Base-by-base conservation (phyloP, 2,329 filamentous ascomycete genomes). In the Alternaria atra region DNA sequence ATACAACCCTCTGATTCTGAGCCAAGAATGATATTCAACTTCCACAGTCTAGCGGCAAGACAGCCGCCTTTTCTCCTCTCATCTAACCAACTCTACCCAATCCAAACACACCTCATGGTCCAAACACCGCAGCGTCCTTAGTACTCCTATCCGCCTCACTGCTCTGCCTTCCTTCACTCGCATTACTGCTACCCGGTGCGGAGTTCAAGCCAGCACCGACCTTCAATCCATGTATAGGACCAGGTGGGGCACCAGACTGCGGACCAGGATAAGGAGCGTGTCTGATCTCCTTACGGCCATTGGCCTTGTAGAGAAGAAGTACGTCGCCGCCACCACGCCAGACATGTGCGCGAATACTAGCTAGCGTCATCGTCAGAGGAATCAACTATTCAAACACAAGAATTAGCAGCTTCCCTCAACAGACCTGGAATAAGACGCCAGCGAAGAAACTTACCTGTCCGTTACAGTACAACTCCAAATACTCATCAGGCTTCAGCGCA, bases 301-400 rank as follows among this genome's bases (percentile, higher is more conserved):
- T 99, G 52, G 91, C 86, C 75, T 94, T 96, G 84, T 99, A 99
- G 73, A 93, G 88, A 51, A 99, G 84, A 54, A 97, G 81, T 66
- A 99, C 91, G 79, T 99, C 95, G 71, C 91, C 94, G n/a, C 93
- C 93, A 43, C 92, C 93, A 72, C 96, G 93, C 95, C 95, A 99
- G 55, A 98, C 85, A 74, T 97, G 93, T 2, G 93, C 90, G 32
- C 94, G 90, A 43, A 99, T 89, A 0, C 94, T 97, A 5, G 93
- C 93, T n/a, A 99, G 86, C 35, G 91, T 98, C 90, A 97, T 97
- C 32, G 90, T 91, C 6, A 90, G 88, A 2, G 91, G 87, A 27
- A 98, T 84, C 60, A 91, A 79, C 83, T 85, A 56, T 54, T 7
- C 20, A 2, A 0, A 13, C 2, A 4, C 0, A n/a, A 48, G 2